Conservation (phyloP, 1,139 yeast species). For the Candida sanyaensis region DNA sequence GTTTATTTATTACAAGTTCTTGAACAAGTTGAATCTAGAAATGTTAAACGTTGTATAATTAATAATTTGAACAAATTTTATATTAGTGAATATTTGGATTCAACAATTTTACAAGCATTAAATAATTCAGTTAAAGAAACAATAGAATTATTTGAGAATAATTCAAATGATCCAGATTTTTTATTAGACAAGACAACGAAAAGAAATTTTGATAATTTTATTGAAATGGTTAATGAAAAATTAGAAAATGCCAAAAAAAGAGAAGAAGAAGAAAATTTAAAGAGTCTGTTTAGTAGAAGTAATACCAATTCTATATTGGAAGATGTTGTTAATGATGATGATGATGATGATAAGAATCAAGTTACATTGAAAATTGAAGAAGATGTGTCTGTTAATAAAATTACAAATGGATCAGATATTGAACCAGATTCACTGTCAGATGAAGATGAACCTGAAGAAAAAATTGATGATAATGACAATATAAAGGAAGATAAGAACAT, state of each 20-base stretch:
- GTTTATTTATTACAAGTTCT: slow-evolving; percentile 54
- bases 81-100: slow-evolving; percentile 31
- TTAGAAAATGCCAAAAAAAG: slow-evolving; percentile 27
- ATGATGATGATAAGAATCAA: background rate
- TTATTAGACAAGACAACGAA: slow-evolving; percentile 44
- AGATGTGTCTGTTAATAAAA: background rate
- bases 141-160: slow-evolving; percentile 18
- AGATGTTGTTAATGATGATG: slow-evolving; percentile 6
- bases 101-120: slow-evolving; percentile 33
- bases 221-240: slow-evolving; percentile 26
- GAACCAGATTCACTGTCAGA: background rate
- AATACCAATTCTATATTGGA: slow-evolving; percentile 17
- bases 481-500: slow-evolving; percentile 4
- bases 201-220: slow-evolving; percentile 51
- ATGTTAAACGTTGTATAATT: slow-evolving; percentile 57
- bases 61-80: slow-evolving; percentile 52
- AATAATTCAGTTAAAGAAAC: slow-evolving; percentile 38
- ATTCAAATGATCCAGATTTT: slow-evolving; percentile 29
- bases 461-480: background rate
- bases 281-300: slow-evolving; percentile 8
- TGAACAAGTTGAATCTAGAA: slow-evolving; percentile 53
- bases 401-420: background rate
- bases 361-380: slow-evolving; percentile 11
- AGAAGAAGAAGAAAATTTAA: slow-evolving; percentile 17
- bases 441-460: background rate